Conservation (phyloP, 495 filamentous ascomycete genomes). For the Penicillium cataractarum region DNA sequence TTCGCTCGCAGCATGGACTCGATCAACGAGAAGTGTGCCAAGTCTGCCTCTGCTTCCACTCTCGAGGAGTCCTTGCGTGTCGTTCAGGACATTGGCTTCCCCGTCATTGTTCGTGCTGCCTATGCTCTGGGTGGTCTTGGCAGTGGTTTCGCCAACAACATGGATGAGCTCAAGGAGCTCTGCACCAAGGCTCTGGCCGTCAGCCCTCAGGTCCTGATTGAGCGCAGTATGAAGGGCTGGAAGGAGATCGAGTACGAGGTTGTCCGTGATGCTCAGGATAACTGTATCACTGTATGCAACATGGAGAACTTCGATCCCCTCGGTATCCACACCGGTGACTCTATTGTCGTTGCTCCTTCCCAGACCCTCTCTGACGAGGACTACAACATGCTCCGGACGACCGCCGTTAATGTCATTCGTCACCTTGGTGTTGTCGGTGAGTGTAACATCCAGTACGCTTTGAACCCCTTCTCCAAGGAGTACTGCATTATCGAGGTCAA, state of each 20-base stretch:
- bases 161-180: conserved; percentile 83
- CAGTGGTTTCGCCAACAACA: conserved; percentile 92
- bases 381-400: conserved; percentile 98
- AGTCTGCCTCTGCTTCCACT: conserved; percentile 87
- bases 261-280: conserved; percentile 92
- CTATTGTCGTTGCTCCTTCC: conserved; percentile 95
- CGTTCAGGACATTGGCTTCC: conserved; percentile 89
- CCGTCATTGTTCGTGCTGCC: conserved; percentile 95
- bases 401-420: conserved; percentile 97
- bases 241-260: conserved; percentile 99
- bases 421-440: conserved; percentile 97
- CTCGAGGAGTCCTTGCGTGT: conserved; percentile 83
- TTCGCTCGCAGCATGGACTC: conserved; percentile 98
- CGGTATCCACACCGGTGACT: conserved; percentile 97
- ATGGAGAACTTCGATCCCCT: conserved; percentile 99
- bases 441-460: conserved; percentile 98
- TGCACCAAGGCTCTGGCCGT: conserved; percentile 94
- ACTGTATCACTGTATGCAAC: conserved; percentile 99
- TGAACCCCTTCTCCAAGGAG: conserved; percentile 95
- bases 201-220: conserved; percentile 93
- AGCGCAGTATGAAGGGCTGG: conserved; percentile 99
- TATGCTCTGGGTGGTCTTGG: conserved; percentile 95
- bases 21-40: conserved; percentile 96
- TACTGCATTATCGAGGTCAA: conserved; percentile 99
- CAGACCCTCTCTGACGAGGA: conserved; percentile 97